phyloP scores from a whole-genome alignment of 441 rosid genomes.

The Melastoma candidum region DNA sequence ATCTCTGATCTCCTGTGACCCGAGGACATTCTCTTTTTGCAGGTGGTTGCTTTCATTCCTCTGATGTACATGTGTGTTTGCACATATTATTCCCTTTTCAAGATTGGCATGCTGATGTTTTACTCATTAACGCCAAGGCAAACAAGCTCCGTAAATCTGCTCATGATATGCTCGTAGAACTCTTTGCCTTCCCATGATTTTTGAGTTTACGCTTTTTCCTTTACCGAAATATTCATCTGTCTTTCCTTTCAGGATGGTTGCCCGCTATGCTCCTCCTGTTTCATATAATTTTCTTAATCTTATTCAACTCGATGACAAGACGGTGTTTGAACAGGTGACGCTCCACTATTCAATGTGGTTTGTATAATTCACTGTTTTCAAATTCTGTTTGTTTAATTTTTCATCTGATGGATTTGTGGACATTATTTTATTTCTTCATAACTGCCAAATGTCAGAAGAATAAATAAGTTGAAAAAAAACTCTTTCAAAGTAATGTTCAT shows the following conservation, averaged over 20 bases:
- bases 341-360: not conserved
- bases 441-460: too few species aligned
- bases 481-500: too few species aligned
- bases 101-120: slow-evolving; percentile 94
- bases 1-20: slow-evolving; percentile 6
- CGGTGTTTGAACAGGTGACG: slow-evolving; percentile 84
- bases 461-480: too few species aligned
- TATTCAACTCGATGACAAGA: slow-evolving; percentile 45
- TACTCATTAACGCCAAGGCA: slow-evolving; percentile 95
- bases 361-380: too few species aligned
- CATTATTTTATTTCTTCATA: too few species aligned
- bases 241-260: slow-evolving; percentile 71
- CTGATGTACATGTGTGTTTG: slow-evolving; percentile 97
- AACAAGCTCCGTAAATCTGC: slow-evolving; percentile 93
- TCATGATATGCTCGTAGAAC: slow-evolving; percentile 99
- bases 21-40: slow-evolving; percentile 12
- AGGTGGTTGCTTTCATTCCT: slow-evolving; percentile 91
- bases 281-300: slow-evolving; percentile 96
- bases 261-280: slow-evolving; percentile 95
- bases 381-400: too few species aligned
- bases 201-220: not conserved
- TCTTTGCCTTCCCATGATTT: not conserved
- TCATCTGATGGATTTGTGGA: too few species aligned
- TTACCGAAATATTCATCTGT: slow-evolving; percentile 13
- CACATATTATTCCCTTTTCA: slow-evolving; percentile 92